Evolutionary conservation across 2,329 filamentous ascomycete species (phyloP).

Genomic region (Exophiala viscosa): DNA sequence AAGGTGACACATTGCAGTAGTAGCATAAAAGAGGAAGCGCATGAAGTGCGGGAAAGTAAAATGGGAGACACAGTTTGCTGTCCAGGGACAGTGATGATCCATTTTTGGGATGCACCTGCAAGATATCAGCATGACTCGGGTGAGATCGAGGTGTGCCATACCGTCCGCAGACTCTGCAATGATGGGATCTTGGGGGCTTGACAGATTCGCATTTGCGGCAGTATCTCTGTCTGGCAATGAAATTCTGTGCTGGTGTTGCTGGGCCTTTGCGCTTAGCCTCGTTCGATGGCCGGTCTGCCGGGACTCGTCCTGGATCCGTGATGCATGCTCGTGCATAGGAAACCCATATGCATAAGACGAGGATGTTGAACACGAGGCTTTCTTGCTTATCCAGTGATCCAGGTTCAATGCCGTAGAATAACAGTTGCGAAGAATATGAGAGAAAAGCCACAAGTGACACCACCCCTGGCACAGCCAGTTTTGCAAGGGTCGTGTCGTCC

Average conservation of each 20-base stretch:
- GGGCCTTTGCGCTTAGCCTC: constrained; percentile 19
- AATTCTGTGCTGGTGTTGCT: constrained; percentile 12
- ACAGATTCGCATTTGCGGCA: constrained; percentile 59
- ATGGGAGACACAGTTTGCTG: constrained; percentile 62
- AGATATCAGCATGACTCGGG: constrained; percentile 1
- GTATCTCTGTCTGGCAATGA: constrained; percentile 46
- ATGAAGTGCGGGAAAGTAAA: constrained; percentile 63
- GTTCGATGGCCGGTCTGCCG: constrained; percentile 39
- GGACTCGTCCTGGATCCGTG: constrained; percentile 56
- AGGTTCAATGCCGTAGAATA: constrained; percentile 54
- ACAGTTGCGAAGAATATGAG: constrained; percentile 57
- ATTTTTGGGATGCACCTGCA: constrained; percentile 60
- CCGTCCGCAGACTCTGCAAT: constrained; percentile 62
- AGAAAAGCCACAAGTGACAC: constrained; percentile 56
- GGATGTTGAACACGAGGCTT: constrained; percentile 46
- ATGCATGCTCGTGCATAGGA: constrained; percentile 58
- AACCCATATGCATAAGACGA: constrained; percentile 54
- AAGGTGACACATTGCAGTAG: constrained; percentile 55
- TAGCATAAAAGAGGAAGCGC: constrained; percentile 59
- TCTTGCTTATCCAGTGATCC: constrained; percentile 49
- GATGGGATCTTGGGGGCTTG: constrained; percentile 62
- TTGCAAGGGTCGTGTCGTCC: constrained; percentile 12
- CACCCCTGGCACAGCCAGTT: constrained; percentile 53
- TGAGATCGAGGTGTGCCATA: constrained; percentile 28
- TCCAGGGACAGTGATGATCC: constrained; percentile 67